Percentiles rank a stretch among this genome's conserved stretches.
These are phyloP conservation scores for Drechslera avenae DNA, from an alignment of 2,329 filamentous ascomycete species.

Conservation along the genomic window DNA sequence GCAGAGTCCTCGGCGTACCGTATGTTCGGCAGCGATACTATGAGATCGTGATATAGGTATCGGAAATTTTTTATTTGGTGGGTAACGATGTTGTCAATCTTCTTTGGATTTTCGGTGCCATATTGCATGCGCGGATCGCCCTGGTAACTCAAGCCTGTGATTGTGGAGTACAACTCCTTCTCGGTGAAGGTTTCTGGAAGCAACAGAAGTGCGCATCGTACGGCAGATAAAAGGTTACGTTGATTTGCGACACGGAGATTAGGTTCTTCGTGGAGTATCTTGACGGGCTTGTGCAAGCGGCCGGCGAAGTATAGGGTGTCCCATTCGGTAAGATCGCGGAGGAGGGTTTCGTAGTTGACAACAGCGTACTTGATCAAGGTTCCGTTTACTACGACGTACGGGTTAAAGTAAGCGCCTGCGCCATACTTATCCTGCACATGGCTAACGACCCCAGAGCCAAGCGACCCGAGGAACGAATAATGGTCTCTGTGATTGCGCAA, in stretches of 20 bases:
- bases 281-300: slow-evolving; percentile 94
- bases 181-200: slow-evolving; percentile 86
- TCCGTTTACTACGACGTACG: slow-evolving; percentile 91
- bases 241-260: slow-evolving; percentile 93
- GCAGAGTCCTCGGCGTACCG: slow-evolving; percentile 71
- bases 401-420: slow-evolving; percentile 97
- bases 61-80: slow-evolving; percentile 93
- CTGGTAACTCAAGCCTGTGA: slow-evolving; percentile 90
- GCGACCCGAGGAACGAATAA: slow-evolving; percentile 81
- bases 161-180: slow-evolving; percentile 84
- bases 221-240: slow-evolving; percentile 88
- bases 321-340: slow-evolving; percentile 86
- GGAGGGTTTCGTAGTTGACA: slow-evolving; percentile 89
- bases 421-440: slow-evolving; percentile 85
- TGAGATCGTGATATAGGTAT: slow-evolving; percentile 84
- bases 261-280: slow-evolving; percentile 93
- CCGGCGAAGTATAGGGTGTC: slow-evolving; percentile 95
- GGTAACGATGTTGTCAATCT: slow-evolving; percentile 91
- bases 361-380: slow-evolving; percentile 98
- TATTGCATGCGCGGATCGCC: slow-evolving; percentile 96
- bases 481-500: slow-evolving; percentile 86
- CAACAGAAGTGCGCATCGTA: slow-evolving; percentile 86
- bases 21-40: slow-evolving; percentile 89
- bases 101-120: slow-evolving; percentile 86
- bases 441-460: slow-evolving; percentile 85